Base-by-base conservation (phyloP, 148 eudicot species). In the Rhododendron molle region DNA sequence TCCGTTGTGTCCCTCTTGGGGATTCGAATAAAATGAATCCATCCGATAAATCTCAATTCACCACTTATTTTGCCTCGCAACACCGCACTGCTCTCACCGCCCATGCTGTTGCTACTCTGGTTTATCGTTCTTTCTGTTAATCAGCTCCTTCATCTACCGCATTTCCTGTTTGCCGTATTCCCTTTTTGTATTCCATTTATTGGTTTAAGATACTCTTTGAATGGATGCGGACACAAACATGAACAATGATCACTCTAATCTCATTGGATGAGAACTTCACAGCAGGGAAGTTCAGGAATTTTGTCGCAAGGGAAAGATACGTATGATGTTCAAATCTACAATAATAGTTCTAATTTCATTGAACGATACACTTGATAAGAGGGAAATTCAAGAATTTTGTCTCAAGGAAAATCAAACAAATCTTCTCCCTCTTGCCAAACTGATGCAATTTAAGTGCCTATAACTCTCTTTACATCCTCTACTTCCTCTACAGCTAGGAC, bases 361-460 rank as follows among this genome's bases (percentile, higher is more conserved):
- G 30, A 34, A 32, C 32, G 73, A 85, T 49, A 43, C 44, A 81
- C 83, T 81, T 49, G 80, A 32, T 52, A 65, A 54, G 50, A 62
- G 4, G 79, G 46, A 20, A 81, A 46, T 28, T 86, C 8, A 38
- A 73, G 58, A 52, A 32, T 36, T 71, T 26, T 9, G 15, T 73
- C 30, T 1, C 8, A 21, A 38, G 83, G 79, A 47, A 72, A 81
- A 86, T 60, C 26, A 46, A 74, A 82, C 43, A 18, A 34, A 83
- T 49, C 67, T 49, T 73, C 67, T 23, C 43, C 85, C 49, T 38
- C 80, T 54, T 44, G 12, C 85, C 80, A 78, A 71, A 72, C 12
- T 73, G 46, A 43, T 43, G 76, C 78, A 83, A 50, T 83, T 73
- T 50, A 54, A 13, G 60, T 82, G 83, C 47, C 30, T 43, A 54